phyloP scores from a whole-genome alignment of 257 asterid genomes.

The Lycium ferocissimum region DNA sequence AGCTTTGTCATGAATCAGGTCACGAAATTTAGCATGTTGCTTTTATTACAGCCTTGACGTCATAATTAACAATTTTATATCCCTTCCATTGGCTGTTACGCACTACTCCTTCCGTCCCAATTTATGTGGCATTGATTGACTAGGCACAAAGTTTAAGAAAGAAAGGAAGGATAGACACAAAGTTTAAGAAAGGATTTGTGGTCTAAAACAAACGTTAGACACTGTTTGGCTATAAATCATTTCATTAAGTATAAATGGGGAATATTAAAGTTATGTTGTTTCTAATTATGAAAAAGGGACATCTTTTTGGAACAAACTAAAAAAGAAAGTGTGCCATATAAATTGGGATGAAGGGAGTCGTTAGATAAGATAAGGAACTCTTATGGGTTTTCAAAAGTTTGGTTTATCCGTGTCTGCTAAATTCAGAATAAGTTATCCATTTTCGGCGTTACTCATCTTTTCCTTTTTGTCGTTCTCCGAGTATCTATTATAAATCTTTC shows the following conservation, averaged over 20 bases:
- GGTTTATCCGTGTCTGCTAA: neutral
- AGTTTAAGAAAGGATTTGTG: too few relatives aligned
- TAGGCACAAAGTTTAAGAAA: too few relatives aligned
- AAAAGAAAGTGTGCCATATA: too few relatives aligned
- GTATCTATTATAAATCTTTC: neutral
- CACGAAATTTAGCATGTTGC: neutral
- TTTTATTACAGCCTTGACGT: neutral
- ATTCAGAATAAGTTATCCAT: neutral
- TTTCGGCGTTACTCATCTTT: neutral
- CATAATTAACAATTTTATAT: neutral
- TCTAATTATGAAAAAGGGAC: too few relatives aligned
- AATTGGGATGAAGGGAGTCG: too few relatives aligned
- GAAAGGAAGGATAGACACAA: too few relatives aligned
- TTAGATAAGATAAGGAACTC: neutral
- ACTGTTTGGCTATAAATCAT: too few relatives aligned
- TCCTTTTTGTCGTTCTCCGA: constrained; percentile 16
- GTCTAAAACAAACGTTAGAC: too few relatives aligned
- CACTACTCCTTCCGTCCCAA: neutral
- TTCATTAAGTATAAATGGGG: too few relatives aligned
- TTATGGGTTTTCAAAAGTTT: constrained; percentile 1
- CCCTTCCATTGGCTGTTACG: neutral
- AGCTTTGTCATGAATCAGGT: constrained; percentile 13
- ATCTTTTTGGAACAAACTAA: too few relatives aligned
- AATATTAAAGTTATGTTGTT: too few relatives aligned
- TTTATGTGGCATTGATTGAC: too few relatives aligned